A percentile compares a stretch with the other conserved stretches of the same genome.
Evolutionary conservation across 805 yeast species (phyloP).

Genomic region (Yarrowia sp.): DNA sequence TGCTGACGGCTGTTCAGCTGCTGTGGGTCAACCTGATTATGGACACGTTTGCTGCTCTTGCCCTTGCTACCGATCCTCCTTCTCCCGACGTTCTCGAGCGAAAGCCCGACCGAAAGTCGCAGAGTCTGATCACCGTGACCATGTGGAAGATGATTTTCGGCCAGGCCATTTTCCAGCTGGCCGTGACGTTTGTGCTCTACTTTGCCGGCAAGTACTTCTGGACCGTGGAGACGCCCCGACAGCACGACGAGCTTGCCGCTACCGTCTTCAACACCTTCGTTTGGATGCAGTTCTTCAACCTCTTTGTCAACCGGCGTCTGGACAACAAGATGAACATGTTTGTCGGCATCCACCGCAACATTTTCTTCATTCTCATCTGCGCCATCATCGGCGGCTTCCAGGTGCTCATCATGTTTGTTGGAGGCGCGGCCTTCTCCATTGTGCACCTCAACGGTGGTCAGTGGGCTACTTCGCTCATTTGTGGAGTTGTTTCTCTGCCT

Average conservation of each 20-base stretch:
- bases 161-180: slow-evolving; percentile 75
- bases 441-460: slow-evolving; percentile 73
- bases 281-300: slow-evolving; percentile 95
- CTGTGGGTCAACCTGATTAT: slow-evolving; percentile 96
- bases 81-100: slow-evolving; percentile 74
- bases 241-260: slow-evolving; percentile 64
- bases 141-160: slow-evolving; percentile 99
- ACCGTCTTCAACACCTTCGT: slow-evolving; percentile 94
- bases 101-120: slow-evolving; percentile 77
- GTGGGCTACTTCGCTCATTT: slow-evolving; percentile 86
- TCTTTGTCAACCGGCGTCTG: slow-evolving; percentile 84
- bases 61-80: slow-evolving; percentile 96
- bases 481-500: slow-evolving; percentile 82
- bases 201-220: slow-evolving; percentile 71
- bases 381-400: slow-evolving; percentile 78
- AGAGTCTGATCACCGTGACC: slow-evolving; percentile 78
- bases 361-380: slow-evolving; percentile 74
- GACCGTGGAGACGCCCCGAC: slow-evolving; percentile 39
- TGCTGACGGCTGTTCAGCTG: slow-evolving; percentile 93
- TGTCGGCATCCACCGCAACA: slow-evolving; percentile 75
- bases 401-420: slow-evolving; percentile 88
- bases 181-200: slow-evolving; percentile 75
- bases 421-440: slow-evolving; percentile 92
- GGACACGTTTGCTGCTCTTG: slow-evolving; percentile 98
- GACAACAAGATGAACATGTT: slow-evolving; percentile 84